Evolutionary conservation across 2,329 filamentous ascomycete species (phyloP).

Genomic region (Grosmannia penicillata): DNA sequence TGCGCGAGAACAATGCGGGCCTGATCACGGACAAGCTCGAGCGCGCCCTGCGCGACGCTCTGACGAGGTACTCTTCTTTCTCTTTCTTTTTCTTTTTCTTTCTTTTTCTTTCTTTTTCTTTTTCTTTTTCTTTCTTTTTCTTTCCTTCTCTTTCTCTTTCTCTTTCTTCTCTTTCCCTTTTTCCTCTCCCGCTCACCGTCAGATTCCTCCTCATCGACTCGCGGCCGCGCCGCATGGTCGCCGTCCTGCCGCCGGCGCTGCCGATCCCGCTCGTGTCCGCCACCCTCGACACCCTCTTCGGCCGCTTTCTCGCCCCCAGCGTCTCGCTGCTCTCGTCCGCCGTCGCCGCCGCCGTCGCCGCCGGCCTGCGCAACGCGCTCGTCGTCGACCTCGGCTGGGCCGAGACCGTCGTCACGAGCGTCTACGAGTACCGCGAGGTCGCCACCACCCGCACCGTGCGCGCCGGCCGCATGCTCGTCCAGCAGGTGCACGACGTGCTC

Average conservation of each 20-base stretch:
- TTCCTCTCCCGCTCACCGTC: background rate
- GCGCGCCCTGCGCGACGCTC: slow-evolving; percentile 63
- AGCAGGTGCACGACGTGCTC: slow-evolving; percentile 53
- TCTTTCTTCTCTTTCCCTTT: background rate
- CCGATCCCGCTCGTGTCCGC: slow-evolving; percentile 26
- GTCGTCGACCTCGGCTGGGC: slow-evolving; percentile 87
- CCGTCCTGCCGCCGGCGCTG: slow-evolving; percentile 43
- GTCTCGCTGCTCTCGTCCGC: slow-evolving; percentile 70
- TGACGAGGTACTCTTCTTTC: slow-evolving; percentile 50
- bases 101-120: background rate
- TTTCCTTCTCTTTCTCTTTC: background rate
- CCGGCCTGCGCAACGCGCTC: slow-evolving; percentile 72
- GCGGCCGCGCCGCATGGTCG: slow-evolving; percentile 56
- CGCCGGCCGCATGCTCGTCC: slow-evolving; percentile 56
- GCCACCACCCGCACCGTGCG: slow-evolving; percentile 54
- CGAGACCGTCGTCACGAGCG: slow-evolving; percentile 70
- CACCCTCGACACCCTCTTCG: slow-evolving; percentile 65
- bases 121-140: no score
- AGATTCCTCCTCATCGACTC: slow-evolving; percentile 58
- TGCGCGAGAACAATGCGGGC: slow-evolving; percentile 59
- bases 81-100: background rate
- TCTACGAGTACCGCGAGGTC: slow-evolving; percentile 86
- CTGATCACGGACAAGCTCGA: slow-evolving; percentile 81
- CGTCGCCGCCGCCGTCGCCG: slow-evolving; percentile 58
- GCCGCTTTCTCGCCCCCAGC: slow-evolving; percentile 62